Conservation (phyloP, 176 grass and related monocot species). For the Aechmea fasciata region DNA sequence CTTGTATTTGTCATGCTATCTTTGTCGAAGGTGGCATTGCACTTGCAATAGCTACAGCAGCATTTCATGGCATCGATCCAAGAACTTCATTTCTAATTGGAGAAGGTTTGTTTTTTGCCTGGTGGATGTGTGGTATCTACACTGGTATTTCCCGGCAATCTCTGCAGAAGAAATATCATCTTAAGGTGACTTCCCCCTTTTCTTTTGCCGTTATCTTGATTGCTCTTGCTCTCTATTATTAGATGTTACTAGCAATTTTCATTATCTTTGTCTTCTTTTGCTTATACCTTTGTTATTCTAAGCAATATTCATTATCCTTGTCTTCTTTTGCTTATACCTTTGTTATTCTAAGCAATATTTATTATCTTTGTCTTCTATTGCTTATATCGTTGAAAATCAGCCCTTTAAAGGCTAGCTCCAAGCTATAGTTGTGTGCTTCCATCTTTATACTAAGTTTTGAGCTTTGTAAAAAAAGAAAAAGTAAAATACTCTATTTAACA, state of each 20-base stretch:
- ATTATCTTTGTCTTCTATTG: neutral
- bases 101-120: constrained; percentile 73
- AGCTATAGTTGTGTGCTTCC: neutral
- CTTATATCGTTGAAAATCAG: neutral
- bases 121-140: constrained; percentile 92
- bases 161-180: constrained; percentile 93
- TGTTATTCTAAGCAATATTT: neutral
- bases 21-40: constrained; percentile 87
- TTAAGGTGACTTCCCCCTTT: constrained; percentile 35
- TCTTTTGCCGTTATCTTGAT: neutral
- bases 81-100: constrained; percentile 70
- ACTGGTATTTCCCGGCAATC: constrained; percentile 76
- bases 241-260: neutral
- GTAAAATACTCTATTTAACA: neutral
- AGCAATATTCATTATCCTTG: neutral
- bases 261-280: neutral
- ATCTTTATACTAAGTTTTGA: neutral
- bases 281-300: too few relatives aligned
- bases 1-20: constrained; percentile 83
- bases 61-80: constrained; percentile 79
- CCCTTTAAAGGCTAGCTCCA: too few relatives aligned
- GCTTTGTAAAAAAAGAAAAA: neutral
- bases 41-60: constrained; percentile 57
- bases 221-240: neutral
- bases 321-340: neutral